Evolutionary conservation across 208 protist species (phyloP).

Genomic region (Trypanosoma cruzi): DNA sequence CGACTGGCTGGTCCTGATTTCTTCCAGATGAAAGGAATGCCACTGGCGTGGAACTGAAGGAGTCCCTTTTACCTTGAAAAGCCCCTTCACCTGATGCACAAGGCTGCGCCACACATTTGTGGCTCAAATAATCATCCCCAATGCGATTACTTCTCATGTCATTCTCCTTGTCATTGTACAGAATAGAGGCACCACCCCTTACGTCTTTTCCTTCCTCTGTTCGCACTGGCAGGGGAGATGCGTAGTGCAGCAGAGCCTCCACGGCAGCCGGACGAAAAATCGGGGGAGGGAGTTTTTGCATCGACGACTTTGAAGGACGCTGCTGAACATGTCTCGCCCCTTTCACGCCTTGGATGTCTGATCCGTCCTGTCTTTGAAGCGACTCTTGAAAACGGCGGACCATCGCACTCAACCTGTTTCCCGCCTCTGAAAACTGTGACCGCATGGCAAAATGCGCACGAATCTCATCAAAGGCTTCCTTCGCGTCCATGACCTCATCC

Average conservation of each 20-base stretch:
- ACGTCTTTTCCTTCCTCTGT: neutral
- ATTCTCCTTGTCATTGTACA: neutral
- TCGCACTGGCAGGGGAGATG: neutral
- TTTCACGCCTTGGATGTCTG: neutral
- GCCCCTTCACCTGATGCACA: neutral
- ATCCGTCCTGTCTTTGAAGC: neutral
- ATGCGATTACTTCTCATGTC: neutral
- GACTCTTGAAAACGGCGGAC: neutral
- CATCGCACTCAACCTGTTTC: conserved; percentile 5
- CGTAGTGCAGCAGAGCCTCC: conserved; percentile 5
- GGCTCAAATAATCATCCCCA: too few relatives aligned
- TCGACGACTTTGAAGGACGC: neutral
- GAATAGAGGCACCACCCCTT: neutral
- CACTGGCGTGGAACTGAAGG: neutral
- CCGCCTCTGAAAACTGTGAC: conserved; percentile 15
- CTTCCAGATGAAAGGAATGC: neutral
- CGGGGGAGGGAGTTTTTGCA: conserved; percentile 5
- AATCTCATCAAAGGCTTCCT: conserved; percentile 23
- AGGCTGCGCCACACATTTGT: too few relatives aligned
- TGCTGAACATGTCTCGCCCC: neutral
- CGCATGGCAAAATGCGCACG: conserved; percentile 8
- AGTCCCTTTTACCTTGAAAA: neutral
- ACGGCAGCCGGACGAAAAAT: conserved; percentile 16
- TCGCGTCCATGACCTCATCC: conserved; percentile 14
- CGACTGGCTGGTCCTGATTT: neutral